Evolutionary conservation across 805 yeast species (phyloP).

Genomic region (Henningerozyma blattae): DNA sequence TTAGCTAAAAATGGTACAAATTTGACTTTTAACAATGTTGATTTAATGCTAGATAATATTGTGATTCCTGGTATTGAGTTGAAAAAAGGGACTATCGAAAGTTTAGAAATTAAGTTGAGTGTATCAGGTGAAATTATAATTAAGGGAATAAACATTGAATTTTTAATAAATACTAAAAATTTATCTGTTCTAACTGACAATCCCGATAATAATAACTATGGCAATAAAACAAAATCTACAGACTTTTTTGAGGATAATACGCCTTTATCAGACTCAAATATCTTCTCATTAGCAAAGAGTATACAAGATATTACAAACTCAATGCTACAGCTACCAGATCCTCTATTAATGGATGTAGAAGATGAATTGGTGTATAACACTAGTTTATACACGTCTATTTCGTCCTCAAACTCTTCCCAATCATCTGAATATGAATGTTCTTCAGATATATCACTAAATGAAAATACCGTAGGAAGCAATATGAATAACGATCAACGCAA

Average conservation of each 20-base stretch:
- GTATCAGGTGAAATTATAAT: slow-evolving; percentile 62
- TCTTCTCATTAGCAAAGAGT: slow-evolving; percentile 53
- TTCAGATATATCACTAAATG: too few relatives aligned
- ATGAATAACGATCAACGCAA: slow-evolving; percentile 4
- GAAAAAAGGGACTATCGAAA: slow-evolving; percentile 47
- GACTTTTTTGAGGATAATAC: slow-evolving; percentile 12
- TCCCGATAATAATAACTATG: too few relatives aligned
- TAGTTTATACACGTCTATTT: too few relatives aligned
- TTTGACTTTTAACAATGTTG: slow-evolving; percentile 43
- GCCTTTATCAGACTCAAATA: slow-evolving; percentile 19
- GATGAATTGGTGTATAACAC: too few relatives aligned
- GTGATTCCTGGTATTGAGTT: slow-evolving; percentile 52
- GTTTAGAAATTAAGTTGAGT: slow-evolving; percentile 45
- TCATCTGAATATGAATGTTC: slow-evolving; percentile 1
- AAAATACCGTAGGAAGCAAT: too few relatives aligned
- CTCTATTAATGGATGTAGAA: too few relatives aligned
- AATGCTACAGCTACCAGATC: slow-evolving; percentile 27
- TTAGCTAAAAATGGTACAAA: slow-evolving; percentile 52
- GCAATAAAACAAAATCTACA: too few relatives aligned
- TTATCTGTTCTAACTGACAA: too few relatives aligned
- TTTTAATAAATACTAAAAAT: slow-evolving; percentile 16
- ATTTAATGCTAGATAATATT: slow-evolving; percentile 61
- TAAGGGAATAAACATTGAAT: slow-evolving; percentile 41
- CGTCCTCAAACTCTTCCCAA: too few relatives aligned
- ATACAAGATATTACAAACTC: slow-evolving; percentile 61